A percentile compares a stretch with the other conserved stretches of the same genome.
phyloP scores from a whole-genome alignment of 1,139 yeast species.

The Kodamaea arcana region DNA sequence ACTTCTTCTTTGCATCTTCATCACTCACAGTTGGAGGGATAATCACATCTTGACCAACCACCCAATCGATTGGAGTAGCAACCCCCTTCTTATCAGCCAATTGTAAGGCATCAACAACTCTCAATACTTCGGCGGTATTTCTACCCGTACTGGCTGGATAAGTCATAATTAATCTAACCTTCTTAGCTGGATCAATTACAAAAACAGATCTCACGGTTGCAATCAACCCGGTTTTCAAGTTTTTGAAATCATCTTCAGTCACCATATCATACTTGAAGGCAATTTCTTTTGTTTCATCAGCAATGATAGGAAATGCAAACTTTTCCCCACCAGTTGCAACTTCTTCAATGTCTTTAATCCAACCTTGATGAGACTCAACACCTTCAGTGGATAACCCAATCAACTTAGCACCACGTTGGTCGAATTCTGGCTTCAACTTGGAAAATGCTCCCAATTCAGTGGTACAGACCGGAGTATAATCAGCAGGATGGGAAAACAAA shows the following conservation, averaged over 20 bases:
- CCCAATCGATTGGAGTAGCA: conserved; percentile 86
- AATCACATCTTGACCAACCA: conserved; percentile 81
- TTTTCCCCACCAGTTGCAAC: conserved; percentile 53
- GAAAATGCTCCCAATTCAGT: conserved; percentile 89
- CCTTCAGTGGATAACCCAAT: conserved; percentile 77
- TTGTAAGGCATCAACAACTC: conserved; percentile 79
- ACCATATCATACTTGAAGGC: conserved; percentile 75
- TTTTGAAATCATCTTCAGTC: conserved; percentile 16
- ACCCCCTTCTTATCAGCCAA: conserved; percentile 66
- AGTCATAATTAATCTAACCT: conserved; percentile 64
- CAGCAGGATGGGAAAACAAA: conserved; percentile 83
- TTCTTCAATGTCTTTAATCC: conserved; percentile 84
- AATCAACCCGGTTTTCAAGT: conserved; percentile 13
- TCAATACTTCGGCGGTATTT: conserved; percentile 81
- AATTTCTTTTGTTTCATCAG: conserved; percentile 69
- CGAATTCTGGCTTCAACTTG: conserved; percentile 75
- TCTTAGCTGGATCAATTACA: conserved; percentile 76
- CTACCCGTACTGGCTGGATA: conserved; percentile 88
- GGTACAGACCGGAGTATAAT: conserved; percentile 86
- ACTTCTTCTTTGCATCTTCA: conserved; percentile 66
- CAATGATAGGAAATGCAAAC: conserved; percentile 73
- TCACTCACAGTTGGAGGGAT: conserved; percentile 70
- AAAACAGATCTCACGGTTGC: conserved; percentile 78
- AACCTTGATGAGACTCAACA: conserved; percentile 64
- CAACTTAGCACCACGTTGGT: conserved; percentile 70